Evolutionary conservation across 2,329 filamentous ascomycete genomes (phyloP), one percentile per base, ranked within the genome.

Genomic region (Alternaria triticina): DNA sequence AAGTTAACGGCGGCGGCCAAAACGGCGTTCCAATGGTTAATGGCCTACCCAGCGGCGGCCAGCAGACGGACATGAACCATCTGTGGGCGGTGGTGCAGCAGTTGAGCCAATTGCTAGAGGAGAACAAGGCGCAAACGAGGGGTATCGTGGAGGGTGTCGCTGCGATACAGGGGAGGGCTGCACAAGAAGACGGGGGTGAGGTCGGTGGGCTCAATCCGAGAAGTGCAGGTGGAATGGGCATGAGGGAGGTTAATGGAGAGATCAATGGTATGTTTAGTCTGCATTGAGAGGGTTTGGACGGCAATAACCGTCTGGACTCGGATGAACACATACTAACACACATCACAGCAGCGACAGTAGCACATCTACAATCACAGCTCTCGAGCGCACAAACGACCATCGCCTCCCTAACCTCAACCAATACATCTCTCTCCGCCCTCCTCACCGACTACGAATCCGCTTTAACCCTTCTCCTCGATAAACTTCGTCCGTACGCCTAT

Each of bases 371-470:
- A 55, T 65, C 70, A 45, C 73, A 78, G 61, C 74, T 81, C 47
- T 62, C 70, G 9, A 47, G 68, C 43, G 67, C 76, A 3, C 72
- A 81, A 70, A 56, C 69, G 30, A 66, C 66, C 5, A 69, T 78
- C 54, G 58, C 68, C 17, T 58, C 69, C n/a, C 72, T 80, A 22
- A 64, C 65, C 13, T 52, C 68, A 36, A 68, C 72, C 13, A 77
- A 74, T 56, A 49, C 63, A 0, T 68, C 71, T 6, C 74, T 81
- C 44, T 67, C 67, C 15, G 44, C 61, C 27, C 74, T 82, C 5
- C 61, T 80, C 7, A 72, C 72, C 22, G 78, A 81, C 70, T 84
- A 84, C 76, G 82, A 84, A 66, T 78, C 80, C 57, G 77, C 80
- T 11, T 67, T 82, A 56, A 70, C 77, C 20, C 68, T 80, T 46